Conservation (phyloP, 2,329 filamentous ascomycete species). For the Fusarium setosum region DNA sequence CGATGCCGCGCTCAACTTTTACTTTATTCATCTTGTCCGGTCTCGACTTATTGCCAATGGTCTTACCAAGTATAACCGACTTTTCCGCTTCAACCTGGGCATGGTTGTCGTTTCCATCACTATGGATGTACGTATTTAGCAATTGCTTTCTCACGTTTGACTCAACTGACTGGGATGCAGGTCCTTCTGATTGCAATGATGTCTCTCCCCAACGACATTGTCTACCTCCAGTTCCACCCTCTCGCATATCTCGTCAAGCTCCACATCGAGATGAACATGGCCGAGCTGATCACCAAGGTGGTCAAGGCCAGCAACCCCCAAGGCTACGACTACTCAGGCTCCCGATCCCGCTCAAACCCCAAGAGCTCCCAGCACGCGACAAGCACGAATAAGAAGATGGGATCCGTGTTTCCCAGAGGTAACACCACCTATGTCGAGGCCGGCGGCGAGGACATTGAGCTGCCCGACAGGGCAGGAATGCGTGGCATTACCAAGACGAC, state of each 20-base stretch:
- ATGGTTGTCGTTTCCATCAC: conserved; percentile 47
- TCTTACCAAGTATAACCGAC: conserved; percentile 59
- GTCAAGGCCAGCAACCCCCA: conserved; percentile 41
- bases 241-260: conserved; percentile 64
- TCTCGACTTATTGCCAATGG: conserved; percentile 59
- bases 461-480: conserved; percentile 18
- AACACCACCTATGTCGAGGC: conserved; percentile 37
- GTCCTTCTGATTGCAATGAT: conserved; percentile 46
- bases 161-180: conserved; percentile 18
- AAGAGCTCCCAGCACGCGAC: conserved; percentile 31
- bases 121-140: conserved; percentile 38
- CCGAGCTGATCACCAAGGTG: conserved; percentile 59
- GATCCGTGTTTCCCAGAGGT: conserved; percentile 34
- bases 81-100: conserved; percentile 52
- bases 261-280: conserved; percentile 66
- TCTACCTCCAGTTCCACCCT: conserved; percentile 61
- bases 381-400: conserved; percentile 20
- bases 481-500: conserved; percentile 39
- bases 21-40: conserved; percentile 63
- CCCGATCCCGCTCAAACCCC: conserved; percentile 27
- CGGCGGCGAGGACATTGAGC: conserved; percentile 33
- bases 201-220: conserved; percentile 44
- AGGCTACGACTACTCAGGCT: conserved; percentile 41
- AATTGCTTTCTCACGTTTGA: accelerated
- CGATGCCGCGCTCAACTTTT: conserved; percentile 61